Conservation (phyloP, 306 rosid species). For the Begonia peltatifolia region DNA sequence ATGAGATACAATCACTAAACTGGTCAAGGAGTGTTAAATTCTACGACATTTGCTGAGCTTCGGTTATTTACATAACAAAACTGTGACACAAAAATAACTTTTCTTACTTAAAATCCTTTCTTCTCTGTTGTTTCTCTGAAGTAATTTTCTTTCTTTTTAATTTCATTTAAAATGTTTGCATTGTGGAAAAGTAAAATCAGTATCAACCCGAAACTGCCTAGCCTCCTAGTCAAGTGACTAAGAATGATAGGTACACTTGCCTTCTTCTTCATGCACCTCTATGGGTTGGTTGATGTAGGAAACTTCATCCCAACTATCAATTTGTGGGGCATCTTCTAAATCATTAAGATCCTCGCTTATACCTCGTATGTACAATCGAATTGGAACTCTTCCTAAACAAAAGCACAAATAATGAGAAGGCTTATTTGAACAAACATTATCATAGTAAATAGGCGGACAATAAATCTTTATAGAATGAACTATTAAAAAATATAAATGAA, state of each 20-base stretch:
- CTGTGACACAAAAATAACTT: too few species aligned
- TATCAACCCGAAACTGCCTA: not conserved
- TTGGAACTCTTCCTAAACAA: slow-evolving; percentile 62
- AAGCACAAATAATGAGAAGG: slow-evolving; percentile 12
- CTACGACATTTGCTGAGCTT: too few species aligned
- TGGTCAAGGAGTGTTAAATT: too few species aligned
- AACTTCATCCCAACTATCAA: slow-evolving; percentile 84
- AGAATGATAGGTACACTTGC: not conserved
- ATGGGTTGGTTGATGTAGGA: slow-evolving; percentile 74
- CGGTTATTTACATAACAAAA: too few species aligned
- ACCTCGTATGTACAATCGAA: slow-evolving; percentile 66
- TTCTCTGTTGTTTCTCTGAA: too few species aligned
- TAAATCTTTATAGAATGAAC: not conserved
- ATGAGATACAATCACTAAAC: too few species aligned
- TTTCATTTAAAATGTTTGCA: too few species aligned
- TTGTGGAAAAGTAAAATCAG: not conserved
- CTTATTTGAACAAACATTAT: slow-evolving; percentile 3
- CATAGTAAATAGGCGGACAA: not conserved
- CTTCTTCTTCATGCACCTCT: slow-evolving; percentile 54
- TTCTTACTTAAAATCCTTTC: too few species aligned
- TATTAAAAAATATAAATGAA: not conserved
- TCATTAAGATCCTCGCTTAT: slow-evolving; percentile 50
- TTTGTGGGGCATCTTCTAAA: slow-evolving; percentile 66
- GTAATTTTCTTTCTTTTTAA: too few species aligned
- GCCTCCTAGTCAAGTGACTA: not conserved